Base-by-base conservation (phyloP, 768 basidiomycete species). In the Suillus sp. region DNA sequence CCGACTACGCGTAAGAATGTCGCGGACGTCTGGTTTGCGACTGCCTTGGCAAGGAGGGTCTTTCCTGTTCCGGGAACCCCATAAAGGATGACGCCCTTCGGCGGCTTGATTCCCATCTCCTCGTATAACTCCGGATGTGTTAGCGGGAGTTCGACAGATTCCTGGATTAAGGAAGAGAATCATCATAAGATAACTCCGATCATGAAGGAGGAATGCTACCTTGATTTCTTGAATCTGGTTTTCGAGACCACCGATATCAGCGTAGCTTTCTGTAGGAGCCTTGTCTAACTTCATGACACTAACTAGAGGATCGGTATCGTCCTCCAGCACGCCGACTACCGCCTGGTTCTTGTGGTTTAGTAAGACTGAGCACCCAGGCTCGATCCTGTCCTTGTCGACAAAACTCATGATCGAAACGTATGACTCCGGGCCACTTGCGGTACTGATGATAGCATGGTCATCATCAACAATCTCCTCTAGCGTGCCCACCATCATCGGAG, bases 91-190 rank as follows among this genome's bases (percentile, higher is more conserved):
- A 99, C 96, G 79, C 97, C 97, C 76, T 99, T 99, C 25, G 97
- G 97, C n/a, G 96, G 97, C 70, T 92, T 92, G 78, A 99, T 99
- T 62, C 97, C 97, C 97, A 99, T 99, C 81, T 99, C 96, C 78
- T 99, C 96, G 78, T 99, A 99, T 43, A 99, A 79, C 73, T 99
- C 97, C 3, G 97, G 97, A 74, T 99, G 97, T 10, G 96, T 99
- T 27, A 99, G 81, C 0, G 97, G 97, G 37, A 99, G 84, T 77
- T 99, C 97, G 53, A 99, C 96, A 16, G 97, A 93, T 90, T 99
- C 97, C 92, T 95, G 65, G 27, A 20, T 32, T 20, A 30, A 50
- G 30, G 18, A 32, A 30, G 40, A 20, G 50, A 38, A 60, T 13
- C 4, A 37, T 25, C 11, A 62, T 25, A 47, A 47, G 35, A 22